These are phyloP conservation scores for Nemania sp. DNA, from an alignment of 2,329 filamentous ascomycete species.

Conservation along the genomic window DNA sequence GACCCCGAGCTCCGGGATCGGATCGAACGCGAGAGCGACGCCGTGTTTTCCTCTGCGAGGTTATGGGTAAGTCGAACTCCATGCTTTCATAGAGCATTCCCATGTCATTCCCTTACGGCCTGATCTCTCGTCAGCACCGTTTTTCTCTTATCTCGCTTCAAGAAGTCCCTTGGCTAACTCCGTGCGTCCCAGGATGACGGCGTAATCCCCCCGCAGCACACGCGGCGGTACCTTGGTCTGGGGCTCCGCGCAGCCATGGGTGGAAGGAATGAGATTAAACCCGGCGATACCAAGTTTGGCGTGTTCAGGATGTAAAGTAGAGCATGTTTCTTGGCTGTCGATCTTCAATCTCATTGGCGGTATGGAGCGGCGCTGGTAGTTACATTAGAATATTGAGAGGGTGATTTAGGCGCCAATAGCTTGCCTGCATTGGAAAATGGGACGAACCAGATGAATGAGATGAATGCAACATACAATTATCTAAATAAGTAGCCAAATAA, in stretches of 20 bases:
- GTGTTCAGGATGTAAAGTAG: constrained; percentile 76
- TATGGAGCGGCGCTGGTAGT: too few species aligned
- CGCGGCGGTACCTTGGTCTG: constrained; percentile 71
- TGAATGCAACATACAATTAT: too few species aligned
- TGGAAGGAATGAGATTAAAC: constrained; percentile 64
- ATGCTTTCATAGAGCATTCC: too few species aligned
- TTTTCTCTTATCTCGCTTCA: background rate
- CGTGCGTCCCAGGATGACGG: constrained; percentile 66
- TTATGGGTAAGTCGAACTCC: constrained; percentile 69
- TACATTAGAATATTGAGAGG: too few species aligned
- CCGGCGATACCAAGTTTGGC: constrained; percentile 71
- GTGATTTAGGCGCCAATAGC: too few species aligned
- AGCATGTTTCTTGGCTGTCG: background rate
- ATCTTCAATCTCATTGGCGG: background rate
- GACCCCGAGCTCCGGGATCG: constrained; percentile 80
- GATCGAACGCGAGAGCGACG: constrained; percentile 90
- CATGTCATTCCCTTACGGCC: background rate
- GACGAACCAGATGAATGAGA: too few species aligned
- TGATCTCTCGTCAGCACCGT: background rate
- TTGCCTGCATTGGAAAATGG: too few species aligned
- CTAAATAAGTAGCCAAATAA: too few species aligned
- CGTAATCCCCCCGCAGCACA: constrained; percentile 78
- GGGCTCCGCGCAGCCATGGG: constrained; percentile 74
- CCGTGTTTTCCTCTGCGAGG: constrained; percentile 83
- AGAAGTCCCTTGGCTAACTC: constrained; percentile 17